Percentiles rank a stretch among this genome's conserved stretches.
Conservation (phyloP, 2,329 filamentous ascomycete species). For the Paraphoma sp. region DNA sequence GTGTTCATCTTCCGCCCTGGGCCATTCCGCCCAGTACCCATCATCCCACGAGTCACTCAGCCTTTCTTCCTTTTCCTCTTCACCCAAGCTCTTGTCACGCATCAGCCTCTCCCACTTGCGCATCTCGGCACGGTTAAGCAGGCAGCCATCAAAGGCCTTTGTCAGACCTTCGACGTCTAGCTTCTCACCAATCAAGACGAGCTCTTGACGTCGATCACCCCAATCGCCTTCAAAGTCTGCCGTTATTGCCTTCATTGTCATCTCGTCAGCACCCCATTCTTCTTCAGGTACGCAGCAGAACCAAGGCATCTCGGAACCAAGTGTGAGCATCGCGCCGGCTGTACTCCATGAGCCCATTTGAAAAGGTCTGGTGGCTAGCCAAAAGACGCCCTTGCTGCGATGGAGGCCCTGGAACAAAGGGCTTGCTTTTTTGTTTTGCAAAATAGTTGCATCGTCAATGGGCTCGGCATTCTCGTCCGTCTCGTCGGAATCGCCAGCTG, state of each 20-base stretch:
- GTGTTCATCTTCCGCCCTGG: constrained; percentile 44
- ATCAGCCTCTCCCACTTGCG: constrained; percentile 49
- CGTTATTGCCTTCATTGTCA: constrained; percentile 56
- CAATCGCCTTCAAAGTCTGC: constrained; percentile 62
- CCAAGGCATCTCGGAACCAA: constrained; percentile 63
- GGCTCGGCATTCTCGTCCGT: constrained; percentile 33
- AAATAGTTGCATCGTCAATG: constrained; percentile 50
- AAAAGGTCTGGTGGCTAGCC: constrained; percentile 64
- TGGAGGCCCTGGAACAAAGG: constrained; percentile 63
- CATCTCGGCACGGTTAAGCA: constrained; percentile 67
- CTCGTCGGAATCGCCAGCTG: constrained; percentile 24
- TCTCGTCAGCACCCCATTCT: constrained; percentile 57
- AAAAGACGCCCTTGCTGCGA: constrained; percentile 69
- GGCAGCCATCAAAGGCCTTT: constrained; percentile 63
- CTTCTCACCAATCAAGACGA: constrained; percentile 76
- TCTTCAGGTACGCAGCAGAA: constrained; percentile 66
- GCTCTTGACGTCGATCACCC: constrained; percentile 74
- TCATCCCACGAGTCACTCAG: constrained; percentile 64
- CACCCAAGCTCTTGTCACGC: constrained; percentile 32
- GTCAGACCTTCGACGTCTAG: constrained; percentile 62
- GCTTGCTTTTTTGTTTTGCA: constrained; percentile 63
- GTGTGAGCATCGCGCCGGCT: constrained; percentile 68
- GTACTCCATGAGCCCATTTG: constrained; percentile 68
- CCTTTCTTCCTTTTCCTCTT: constrained; percentile 54
- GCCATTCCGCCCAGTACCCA: constrained; percentile 62